A percentile compares a stretch with the other conserved stretches of the same genome.
These are phyloP conservation scores for Skeletonema marinoi DNA, from an alignment of 108 stramenopile genomes.

Conservation along the genomic window DNA sequence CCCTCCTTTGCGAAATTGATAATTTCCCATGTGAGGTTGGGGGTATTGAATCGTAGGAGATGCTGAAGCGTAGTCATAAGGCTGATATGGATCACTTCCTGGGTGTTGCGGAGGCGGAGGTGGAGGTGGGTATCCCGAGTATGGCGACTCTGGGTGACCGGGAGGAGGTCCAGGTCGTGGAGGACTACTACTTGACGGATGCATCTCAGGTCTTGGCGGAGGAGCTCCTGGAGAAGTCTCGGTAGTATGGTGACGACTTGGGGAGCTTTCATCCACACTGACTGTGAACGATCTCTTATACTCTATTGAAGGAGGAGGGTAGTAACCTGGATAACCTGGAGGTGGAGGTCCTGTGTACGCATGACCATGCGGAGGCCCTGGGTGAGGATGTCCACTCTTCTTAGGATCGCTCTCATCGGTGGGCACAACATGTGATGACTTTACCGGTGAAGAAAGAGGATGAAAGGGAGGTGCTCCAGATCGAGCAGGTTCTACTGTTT, in stretches of 20 bases:
- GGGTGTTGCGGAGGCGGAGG: not conserved
- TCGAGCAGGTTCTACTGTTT: not conserved
- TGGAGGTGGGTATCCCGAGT: not conserved
- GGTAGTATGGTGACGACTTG: not conserved
- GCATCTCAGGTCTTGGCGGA: not conserved
- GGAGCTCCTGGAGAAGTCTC: constrained; percentile 2
- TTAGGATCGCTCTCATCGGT: not conserved
- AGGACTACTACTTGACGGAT: not conserved
- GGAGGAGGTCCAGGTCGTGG: not conserved
- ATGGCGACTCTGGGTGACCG: not conserved
- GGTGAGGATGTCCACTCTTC: not conserved
- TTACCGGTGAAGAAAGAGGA: not conserved
- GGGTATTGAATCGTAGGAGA: not conserved
- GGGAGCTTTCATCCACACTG: constrained; percentile 6
- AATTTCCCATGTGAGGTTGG: not conserved
- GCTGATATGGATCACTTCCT: constrained; percentile 8
- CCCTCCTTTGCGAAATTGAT: constrained; percentile 48
- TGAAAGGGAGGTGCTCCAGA: constrained; percentile 6
- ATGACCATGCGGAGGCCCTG: not conserved
- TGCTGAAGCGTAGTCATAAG: constrained; percentile 7
- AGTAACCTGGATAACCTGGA: constrained; percentile 4
- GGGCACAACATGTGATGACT: constrained; percentile 5
- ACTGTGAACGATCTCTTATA: not conserved
- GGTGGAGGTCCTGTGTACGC: not conserved
- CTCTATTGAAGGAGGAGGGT: not conserved